Evolutionary conservation across 2,329 filamentous ascomycete genomes (phyloP).

Genomic region (Claviceps sp.): DNA sequence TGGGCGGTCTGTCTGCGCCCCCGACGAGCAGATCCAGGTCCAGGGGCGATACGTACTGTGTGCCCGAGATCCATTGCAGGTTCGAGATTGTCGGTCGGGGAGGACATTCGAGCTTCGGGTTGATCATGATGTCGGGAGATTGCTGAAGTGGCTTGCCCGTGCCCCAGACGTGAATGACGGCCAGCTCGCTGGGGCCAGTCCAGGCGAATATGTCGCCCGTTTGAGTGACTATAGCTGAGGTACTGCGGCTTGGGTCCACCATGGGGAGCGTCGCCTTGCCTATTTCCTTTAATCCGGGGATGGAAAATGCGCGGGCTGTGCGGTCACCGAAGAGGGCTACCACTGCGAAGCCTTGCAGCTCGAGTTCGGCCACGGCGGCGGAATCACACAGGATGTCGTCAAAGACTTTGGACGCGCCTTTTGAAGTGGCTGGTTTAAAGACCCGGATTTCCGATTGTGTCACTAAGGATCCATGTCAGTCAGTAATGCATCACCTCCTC

Average conservation of each 20-base stretch:
- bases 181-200: constrained; percentile 77
- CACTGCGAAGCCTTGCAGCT: constrained; percentile 63
- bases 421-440: constrained; percentile 71
- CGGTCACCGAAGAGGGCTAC: constrained; percentile 78
- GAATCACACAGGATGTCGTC: constrained; percentile 72
- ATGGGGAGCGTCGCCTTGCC: constrained; percentile 52
- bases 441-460: constrained; percentile 66
- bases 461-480: constrained; percentile 23
- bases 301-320: constrained; percentile 63
- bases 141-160: constrained; percentile 50
- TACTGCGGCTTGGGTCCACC: constrained; percentile 60
- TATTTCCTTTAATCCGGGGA: constrained; percentile 83
- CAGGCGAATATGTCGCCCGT: constrained; percentile 78
- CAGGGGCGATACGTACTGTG: constrained; percentile 72
- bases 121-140: constrained; percentile 61
- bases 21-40: constrained; percentile 88
- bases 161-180: constrained; percentile 75
- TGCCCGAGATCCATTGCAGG: constrained; percentile 91
- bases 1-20: constrained; percentile 74
- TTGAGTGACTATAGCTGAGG: constrained; percentile 55
- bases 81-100: constrained; percentile 87
- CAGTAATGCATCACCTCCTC: not conserved
- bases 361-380: constrained; percentile 61
- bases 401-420: constrained; percentile 86
- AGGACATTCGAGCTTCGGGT: constrained; percentile 59